Percentiles rank a stretch among this genome's conserved stretches.
Evolutionary conservation across 192 early-diverging fungal species (phyloP).

Genomic region (Podila verticillata): DNA sequence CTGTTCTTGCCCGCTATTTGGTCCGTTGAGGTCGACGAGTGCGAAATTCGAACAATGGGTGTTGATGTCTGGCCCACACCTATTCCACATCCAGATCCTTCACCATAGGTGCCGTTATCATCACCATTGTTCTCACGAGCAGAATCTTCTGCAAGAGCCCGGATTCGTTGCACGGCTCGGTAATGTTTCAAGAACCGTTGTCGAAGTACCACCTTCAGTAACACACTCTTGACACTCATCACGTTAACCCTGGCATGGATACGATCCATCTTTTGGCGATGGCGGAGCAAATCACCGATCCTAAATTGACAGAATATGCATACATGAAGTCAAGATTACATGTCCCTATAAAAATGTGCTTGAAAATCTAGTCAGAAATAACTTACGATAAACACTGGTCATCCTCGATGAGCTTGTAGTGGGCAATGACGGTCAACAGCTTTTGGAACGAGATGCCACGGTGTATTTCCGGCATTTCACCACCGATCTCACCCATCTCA

Average conservation of each 20-base stretch:
- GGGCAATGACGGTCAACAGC: conserved; percentile 65
- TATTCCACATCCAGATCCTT: neutral
- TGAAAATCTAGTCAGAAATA: neutral
- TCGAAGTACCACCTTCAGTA: conserved; percentile 29
- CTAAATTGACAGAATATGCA: neutral
- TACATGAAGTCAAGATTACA: neutral
- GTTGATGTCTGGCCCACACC: neutral
- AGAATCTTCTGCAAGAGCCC: neutral
- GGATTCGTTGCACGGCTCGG: conserved; percentile 10
- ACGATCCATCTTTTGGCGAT: conserved; percentile 50
- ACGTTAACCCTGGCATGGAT: conserved; percentile 41
- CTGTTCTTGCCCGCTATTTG: neutral
- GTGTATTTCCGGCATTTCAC: conserved; percentile 7
- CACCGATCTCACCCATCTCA: conserved; percentile 36
- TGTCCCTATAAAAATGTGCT: neutral
- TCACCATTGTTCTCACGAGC: neutral
- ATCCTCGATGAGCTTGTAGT: conserved; percentile 64
- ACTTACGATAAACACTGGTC: conserved; percentile 57
- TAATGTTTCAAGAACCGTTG: conserved; percentile 43
- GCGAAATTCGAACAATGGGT: conserved; percentile 2
- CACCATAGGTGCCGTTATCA: neutral
- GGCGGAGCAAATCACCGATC: conserved; percentile 40
- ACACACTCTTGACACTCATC: conserved; percentile 20
- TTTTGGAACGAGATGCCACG: conserved; percentile 57
- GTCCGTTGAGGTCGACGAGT: neutral